Conservation (phyloP, 2,329 filamentous ascomycete genomes). For the Didymella arachidicola region DNA sequence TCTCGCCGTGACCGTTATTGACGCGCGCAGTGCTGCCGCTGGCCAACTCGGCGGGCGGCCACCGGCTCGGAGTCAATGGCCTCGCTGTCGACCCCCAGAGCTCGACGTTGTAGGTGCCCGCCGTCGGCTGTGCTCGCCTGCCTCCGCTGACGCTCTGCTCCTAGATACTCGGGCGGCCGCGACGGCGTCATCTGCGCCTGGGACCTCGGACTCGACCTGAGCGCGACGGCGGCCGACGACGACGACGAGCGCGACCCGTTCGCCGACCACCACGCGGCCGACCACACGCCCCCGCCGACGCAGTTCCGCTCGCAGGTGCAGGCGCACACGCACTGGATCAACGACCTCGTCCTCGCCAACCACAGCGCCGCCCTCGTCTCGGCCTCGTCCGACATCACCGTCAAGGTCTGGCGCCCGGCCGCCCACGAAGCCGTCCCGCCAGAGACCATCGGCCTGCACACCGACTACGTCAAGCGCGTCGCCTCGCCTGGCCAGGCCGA, state of each 20-base stretch:
- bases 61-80: conserved; percentile 93
- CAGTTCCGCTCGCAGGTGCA: conserved; percentile 70
- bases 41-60: conserved; percentile 78
- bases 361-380: conserved; percentile 82
- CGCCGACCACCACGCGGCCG: conserved; percentile 44
- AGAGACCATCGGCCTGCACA: conserved; percentile 86
- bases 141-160: not conserved
- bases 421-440: conserved; percentile 70
- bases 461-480: conserved; percentile 95
- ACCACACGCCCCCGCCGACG: conserved; percentile 56
- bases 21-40: conserved; percentile 69
- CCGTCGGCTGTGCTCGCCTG: not conserved
- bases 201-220: conserved; percentile 80
- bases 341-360: conserved; percentile 84
- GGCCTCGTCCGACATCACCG: conserved; percentile 90
- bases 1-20: not conserved
- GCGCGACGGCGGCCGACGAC: conserved; percentile 29
- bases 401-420: conserved; percentile 87
- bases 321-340: conserved; percentile 96
- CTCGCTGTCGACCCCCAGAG: conserved; percentile 84
- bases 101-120: conserved; percentile 74
- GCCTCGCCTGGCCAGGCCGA: conserved; percentile 75
- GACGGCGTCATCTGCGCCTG: conserved; percentile 97
- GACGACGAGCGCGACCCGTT: conserved; percentile 53
- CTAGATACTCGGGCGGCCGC: conserved; percentile 87